Evolutionary conservation across 2,329 filamentous ascomycete species (phyloP).

Genomic region (Diaporthe sp.): DNA sequence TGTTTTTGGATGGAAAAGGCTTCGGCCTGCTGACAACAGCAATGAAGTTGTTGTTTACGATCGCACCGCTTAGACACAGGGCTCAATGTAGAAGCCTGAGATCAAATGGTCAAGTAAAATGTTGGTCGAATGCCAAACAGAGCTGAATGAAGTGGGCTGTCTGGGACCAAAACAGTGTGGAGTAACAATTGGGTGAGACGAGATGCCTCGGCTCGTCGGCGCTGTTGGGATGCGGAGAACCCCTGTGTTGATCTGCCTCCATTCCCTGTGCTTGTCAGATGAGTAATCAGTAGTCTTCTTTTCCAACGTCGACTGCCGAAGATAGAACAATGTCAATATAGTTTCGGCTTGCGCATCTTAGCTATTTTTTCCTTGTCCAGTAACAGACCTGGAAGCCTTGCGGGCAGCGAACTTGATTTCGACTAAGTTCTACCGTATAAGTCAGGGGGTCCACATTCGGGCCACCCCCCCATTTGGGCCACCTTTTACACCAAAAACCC

Average conservation of each 20-base stretch:
- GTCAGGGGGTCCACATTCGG: too few relatives aligned
- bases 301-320: background rate
- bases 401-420: background rate
- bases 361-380: background rate
- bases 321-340: background rate
- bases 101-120: too few relatives aligned
- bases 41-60: background rate
- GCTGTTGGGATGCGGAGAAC: conserved; percentile 16
- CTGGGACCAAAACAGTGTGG: background rate
- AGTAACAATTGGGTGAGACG: background rate
- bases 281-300: background rate
- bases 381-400: background rate
- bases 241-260: background rate
- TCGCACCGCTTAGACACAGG: background rate
- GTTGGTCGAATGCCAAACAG: too few relatives aligned
- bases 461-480: too few relatives aligned
- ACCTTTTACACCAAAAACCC: too few relatives aligned
- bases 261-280: conserved; percentile 2
- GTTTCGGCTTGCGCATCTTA: background rate
- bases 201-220: conserved; percentile 26
- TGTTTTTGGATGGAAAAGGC: background rate
- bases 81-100: too few relatives aligned
- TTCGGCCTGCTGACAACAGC: too few relatives aligned
- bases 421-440: background rate
- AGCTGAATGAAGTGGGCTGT: background rate